Evolutionary conservation across 345 rosid species (phyloP), one percentile per base, ranked within the genome.

Genomic region (Lepidium aucheri): DNA sequence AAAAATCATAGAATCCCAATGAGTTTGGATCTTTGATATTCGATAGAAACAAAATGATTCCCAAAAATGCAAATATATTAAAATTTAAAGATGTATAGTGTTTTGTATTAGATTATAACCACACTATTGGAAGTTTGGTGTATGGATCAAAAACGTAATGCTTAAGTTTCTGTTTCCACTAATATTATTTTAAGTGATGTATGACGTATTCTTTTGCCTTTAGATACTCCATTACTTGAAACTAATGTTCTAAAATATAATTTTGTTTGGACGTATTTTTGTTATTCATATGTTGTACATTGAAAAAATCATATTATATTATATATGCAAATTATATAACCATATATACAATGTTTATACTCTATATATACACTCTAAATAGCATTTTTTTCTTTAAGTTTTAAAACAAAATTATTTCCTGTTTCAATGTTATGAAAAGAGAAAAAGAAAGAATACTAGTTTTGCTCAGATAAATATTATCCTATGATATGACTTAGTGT

Each of bases 221-320:
- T 81, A 77, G 87, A 77, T 81, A 77, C 82, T 75, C 80, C 81
- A 78, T 82, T 81, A 75, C 72, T 71, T 67, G 68, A 73, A 74
- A 56, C 54, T 41, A 71, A 73, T 58, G 32, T 6, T 1, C 32
- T 28, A 28, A 28, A 28, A 28, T 28, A 28, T 28, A 5, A 28
- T 28, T 28, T 28, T 28, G 1, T 28, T 3, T 28, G 32, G 32
- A 5, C 32, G 32, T 28, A 28, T 28, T 28, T 28, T 28, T 28
- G 7, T 0, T 28, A 5, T 28, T 28, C 6, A 28, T 28, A 28
- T 28, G 7, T 28, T 28, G 32, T 28, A 28, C 7, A 28, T 28
- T 28, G 32, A 28, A 26, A 26, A 4, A 26, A 26, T 26, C 30
- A 26, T 26, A 26, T 26, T 26, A 5, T 28, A 28, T 5, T 28